Evolutionary conservation across 2,329 filamentous ascomycete species (phyloP).

Genomic region (Hymenoscyphus repandus): DNA sequence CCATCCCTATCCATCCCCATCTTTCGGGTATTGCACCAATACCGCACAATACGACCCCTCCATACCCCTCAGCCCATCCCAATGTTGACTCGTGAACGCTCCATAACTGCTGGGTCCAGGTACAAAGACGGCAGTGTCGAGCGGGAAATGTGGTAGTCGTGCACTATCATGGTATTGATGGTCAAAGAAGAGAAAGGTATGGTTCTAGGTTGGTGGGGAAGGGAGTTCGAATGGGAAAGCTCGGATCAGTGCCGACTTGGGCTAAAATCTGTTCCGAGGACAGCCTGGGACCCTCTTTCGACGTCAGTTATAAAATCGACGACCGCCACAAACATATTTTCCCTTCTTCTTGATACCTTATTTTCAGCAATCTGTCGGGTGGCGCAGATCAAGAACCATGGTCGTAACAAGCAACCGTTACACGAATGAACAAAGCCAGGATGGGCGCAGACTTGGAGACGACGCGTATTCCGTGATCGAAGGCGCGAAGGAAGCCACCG

Average conservation of each 20-base stretch:
- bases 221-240: not conserved
- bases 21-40: no score
- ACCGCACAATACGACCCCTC: no score
- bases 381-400: not conserved
- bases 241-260: not conserved
- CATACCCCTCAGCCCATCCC: no score
- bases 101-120: no score
- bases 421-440: not conserved
- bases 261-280: not conserved
- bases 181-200: no score
- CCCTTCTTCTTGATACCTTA: not conserved
- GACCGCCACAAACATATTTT: not conserved
- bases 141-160: not conserved
- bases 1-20: no score
- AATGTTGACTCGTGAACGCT: no score
- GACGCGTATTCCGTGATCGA: conserved; percentile 23
- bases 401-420: not conserved
- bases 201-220: no score
- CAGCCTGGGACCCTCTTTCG: not conserved
- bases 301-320: not conserved
- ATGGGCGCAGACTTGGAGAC: not conserved
- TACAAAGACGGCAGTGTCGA: no score
- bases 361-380: not conserved
- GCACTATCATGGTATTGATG: not conserved
- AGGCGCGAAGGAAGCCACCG: conserved; percentile 22